Base-by-base conservation (phyloP, 1,139 yeast species). In the Torulaspora globosa region DNA sequence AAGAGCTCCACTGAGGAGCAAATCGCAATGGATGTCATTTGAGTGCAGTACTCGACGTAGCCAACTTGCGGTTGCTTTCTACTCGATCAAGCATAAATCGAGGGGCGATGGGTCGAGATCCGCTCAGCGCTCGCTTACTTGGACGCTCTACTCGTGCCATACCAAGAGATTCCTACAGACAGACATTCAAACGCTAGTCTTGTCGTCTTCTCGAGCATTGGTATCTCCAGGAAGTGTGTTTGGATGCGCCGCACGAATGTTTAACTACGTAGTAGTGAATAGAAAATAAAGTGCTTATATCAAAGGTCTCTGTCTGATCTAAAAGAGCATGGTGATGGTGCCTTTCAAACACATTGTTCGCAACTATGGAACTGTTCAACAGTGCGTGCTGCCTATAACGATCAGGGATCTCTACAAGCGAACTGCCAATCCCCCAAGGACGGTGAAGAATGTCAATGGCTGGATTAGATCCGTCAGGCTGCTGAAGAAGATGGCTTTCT, bases 401-500 rank as follows among this genome's bases (percentile, higher is more conserved):
- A 32, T 52, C 14, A 53, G 44, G 31, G 43, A 50, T 5, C 31
- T 53, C 36, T 51, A 49, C 33, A 39, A 43, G 24, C 42, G 32
- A n/a, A 39, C 43, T 4, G 21, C 48, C 6, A 35, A 40, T 29
- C 42, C 51, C 3, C 43, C 46, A 7, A 38, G 39, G 5, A 37
- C 37, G 8, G 43, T 46, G 5, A 44, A 44, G 12, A 38, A 38
- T 10, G 47, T 67, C 11, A 58, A 63, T 31, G 97, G 97, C 4
- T 90, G 94, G 80, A 75, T 92, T 29, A 79, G 79, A 49, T 76
- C 90, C 0, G 75, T 86, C 2, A 74, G 96, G 46, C 68, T 74
- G 32, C 76, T 87, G 60, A 89, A 88, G 61, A 84, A 81, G 45
- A 75, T 85, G 11, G 85, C 89, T 1, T 92, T 92, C 63, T 71